phyloP scores from a whole-genome alignment of 75 land plant species.

The Pinus tabuliformis region DNA sequence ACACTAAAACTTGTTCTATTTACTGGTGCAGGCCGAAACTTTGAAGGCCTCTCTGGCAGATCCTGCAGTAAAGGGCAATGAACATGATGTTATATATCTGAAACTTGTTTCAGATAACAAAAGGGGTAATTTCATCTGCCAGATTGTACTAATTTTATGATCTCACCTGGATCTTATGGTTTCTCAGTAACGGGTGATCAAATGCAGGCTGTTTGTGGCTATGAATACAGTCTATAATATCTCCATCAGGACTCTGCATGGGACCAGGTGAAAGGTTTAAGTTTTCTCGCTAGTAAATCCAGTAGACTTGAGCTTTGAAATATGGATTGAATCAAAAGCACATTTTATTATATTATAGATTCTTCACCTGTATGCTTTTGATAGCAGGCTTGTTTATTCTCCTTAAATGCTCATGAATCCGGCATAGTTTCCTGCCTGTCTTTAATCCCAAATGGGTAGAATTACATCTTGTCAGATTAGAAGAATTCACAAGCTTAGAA shows the following conservation, averaged over 20 bases:
- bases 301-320: background rate
- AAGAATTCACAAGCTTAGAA: background rate
- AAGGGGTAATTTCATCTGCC: background rate
- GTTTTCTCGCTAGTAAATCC: too few species aligned
- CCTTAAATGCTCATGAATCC: conserved; percentile 56
- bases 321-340: background rate
- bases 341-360: too few species aligned
- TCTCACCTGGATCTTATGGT: conserved; percentile 43
- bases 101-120: background rate
- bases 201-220: conserved; percentile 82
- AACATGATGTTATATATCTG: background rate
- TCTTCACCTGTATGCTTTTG: conserved; percentile 61
- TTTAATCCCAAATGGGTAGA: background rate
- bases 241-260: conserved; percentile 81
- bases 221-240: conserved; percentile 75
- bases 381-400: conserved; percentile 79
- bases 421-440: conserved; percentile 41
- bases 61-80: background rate
- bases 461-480: background rate
- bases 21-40: background rate
- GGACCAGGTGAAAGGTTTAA: too few species aligned
- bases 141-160: background rate
- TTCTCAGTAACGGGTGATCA: conserved; percentile 73
- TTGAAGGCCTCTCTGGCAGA: conserved; percentile 8
- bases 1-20: conserved; percentile 3